Evolutionary conservation across 177 flowering plant species (phyloP), one percentile per base, ranked within the genome.

Genomic region (Telopea speciosissima): DNA sequence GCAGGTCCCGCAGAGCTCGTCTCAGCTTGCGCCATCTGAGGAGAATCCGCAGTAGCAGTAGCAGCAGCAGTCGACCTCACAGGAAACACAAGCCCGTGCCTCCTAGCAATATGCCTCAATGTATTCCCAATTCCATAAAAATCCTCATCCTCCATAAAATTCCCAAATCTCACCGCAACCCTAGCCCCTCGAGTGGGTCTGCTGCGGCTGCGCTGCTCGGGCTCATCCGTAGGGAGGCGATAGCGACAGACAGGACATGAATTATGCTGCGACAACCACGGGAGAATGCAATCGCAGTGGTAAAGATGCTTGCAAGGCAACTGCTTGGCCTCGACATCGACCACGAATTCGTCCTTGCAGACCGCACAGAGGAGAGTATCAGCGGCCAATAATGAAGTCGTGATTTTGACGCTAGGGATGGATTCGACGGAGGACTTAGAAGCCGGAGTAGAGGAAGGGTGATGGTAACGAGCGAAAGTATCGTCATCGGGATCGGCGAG

Each of bases 211-310:
- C 40, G 40, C 40, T 36, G 62, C 36, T 71, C 69, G 17, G 45
- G n/a, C 24, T 66, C 78, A 21, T 80, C 85, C 0, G 74, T 65
- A 8, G 86, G 88, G 16, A 88, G 68, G 65, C 71, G 56, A 75
- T 75, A 89, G 22, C 92, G 81, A 68, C 90, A 89, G 3, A 86
- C 81, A 0, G 92, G 92, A 56, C 92, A 88, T 0, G 89, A 85
- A 69, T 83, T 83, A 65, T 84, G 90, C 66, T 69, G 75, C 24
- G 83, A 68, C 17, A 88, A 86, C 92, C 95, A 90, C 0, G 90
- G 95, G 0, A 85, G 69, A 33, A 89, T 89, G 70, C 95, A 89
- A 36, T 87, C 88, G 3, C 75, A 19, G 70, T 89, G 95, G 72
- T 87, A 90, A 17, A 84, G 67, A 63, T 90, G 95, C 12, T 73